phyloP scores from a whole-genome alignment of 176 grass and related monocot genomes.

The Tillandsia fasciculata region DNA sequence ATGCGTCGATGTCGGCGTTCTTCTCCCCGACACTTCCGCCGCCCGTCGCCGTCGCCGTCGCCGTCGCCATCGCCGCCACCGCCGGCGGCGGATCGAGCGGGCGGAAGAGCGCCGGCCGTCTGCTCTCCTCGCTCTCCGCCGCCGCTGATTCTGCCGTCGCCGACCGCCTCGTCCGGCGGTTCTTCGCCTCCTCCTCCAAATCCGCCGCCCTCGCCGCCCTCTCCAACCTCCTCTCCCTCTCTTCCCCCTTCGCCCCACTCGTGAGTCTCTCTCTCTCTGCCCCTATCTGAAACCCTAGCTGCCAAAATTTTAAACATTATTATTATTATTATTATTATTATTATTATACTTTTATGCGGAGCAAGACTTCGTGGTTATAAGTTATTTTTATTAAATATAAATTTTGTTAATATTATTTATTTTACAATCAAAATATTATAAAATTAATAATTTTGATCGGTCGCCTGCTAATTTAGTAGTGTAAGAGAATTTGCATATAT shows the following conservation, averaged over 20 bases:
- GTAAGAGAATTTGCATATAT: too few species aligned
- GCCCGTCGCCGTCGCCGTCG: conserved; percentile 25
- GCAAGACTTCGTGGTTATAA: too few species aligned
- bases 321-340: too few species aligned
- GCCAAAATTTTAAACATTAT: too few species aligned
- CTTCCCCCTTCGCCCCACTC: conserved; percentile 52
- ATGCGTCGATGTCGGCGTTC: background rate
- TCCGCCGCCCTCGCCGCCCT: conserved; percentile 64
- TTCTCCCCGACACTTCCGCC: background rate
- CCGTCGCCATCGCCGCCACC: too few species aligned
- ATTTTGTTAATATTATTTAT: too few species aligned
- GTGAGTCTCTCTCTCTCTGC: conserved; percentile 31
- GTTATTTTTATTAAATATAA: too few species aligned
- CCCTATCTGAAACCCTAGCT: background rate
- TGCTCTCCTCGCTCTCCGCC: conserved; percentile 61
- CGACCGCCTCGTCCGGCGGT: conserved; percentile 62
- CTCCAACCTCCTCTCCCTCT: conserved; percentile 58
- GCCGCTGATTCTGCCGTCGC: conserved; percentile 45
- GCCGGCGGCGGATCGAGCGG: conserved; percentile 33
- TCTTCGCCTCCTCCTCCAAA: conserved; percentile 64
- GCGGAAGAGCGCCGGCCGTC: conserved; percentile 47
- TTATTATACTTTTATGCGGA: too few species aligned
- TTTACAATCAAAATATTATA: too few species aligned
- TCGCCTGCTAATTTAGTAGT: too few species aligned
- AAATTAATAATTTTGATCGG: too few species aligned